Evolutionary conservation across 2,329 filamentous ascomycete genomes (phyloP), one percentile per base, ranked within the genome.

Genomic region (Arthrobotrys iridis): DNA sequence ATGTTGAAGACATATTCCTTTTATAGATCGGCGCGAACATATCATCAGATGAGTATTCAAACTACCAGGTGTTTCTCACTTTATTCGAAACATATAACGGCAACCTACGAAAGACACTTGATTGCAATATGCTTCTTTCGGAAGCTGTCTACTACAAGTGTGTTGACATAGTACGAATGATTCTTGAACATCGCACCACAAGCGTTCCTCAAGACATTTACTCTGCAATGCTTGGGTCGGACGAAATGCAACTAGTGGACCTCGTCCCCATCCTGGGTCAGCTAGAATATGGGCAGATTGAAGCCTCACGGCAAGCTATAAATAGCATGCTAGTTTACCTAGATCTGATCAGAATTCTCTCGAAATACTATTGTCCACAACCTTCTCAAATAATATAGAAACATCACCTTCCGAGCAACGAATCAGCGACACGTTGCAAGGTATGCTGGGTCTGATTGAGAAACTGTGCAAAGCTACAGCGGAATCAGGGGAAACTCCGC

Each of bases 111-210:
- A 28, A 30, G 6, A 28, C 33, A 0, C 18, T 64, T 4, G 3
- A n/a, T 15, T 64, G 60, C 15, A 24, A 64, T 48, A 37, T n/a
- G 2, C 60, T 64, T 52, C 60, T 64, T n/a, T 30, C 13, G 5
- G 60, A 64, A 41, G 60, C 60, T 2, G 52, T 64, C 18, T 52
- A 64, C n/a, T 52, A 52, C 13, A 4, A 26, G n/a, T n/a, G 30
- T 10, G 28, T 20, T 2, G 33, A 30, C 7, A 64, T 64, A 18
- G 22, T 52, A 8, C 3, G 22, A 6, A 43, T 41, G 5, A 52
- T 64, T 2, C 8, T 46, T 15, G 11, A 18, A 28, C 7, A 30
- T 5, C 45, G 60, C 1, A 37, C 7, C 0, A 24, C 5, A 57
- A 8, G 8, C 22, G 35, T 57, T 18, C 28, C 50, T 18, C 11